phyloP scores from a whole-genome alignment of 192 early-diverging fungal genomes.

The Backusella australiensis region DNA sequence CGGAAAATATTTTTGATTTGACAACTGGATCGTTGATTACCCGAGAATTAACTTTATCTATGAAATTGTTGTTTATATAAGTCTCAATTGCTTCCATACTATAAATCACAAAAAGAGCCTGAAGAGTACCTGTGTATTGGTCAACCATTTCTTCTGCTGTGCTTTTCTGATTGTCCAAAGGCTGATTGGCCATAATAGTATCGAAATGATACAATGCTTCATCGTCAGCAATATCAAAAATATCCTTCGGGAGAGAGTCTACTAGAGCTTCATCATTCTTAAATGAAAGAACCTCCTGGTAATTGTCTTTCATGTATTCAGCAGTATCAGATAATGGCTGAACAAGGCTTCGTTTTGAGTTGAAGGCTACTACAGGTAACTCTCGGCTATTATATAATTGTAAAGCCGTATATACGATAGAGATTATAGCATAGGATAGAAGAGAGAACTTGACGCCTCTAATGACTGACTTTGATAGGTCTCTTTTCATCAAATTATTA shows the following conservation, averaged over 20 bases:
- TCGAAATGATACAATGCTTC: background rate
- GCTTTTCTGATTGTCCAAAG: background rate
- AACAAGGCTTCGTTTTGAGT: background rate
- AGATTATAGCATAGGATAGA: background rate
- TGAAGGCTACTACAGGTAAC: background rate
- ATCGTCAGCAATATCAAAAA: background rate
- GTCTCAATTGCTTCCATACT: background rate
- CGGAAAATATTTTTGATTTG: constrained; percentile 48
- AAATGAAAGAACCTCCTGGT: background rate
- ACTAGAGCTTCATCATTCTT: background rate
- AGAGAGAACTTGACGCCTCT: background rate
- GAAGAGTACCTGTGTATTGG: background rate
- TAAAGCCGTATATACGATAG: background rate
- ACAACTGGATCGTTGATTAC: constrained; percentile 20
- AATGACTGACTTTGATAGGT: background rate
- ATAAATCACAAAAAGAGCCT: background rate
- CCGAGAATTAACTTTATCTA: background rate
- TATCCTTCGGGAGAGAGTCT: background rate
- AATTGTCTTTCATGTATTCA: background rate
- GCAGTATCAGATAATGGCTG: background rate
- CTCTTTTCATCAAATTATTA: background rate
- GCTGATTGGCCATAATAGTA: background rate
- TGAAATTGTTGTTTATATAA: background rate
- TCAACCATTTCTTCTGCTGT: background rate
- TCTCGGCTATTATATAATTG: background rate